Base-by-base conservation (phyloP, 2,329 filamentous ascomycete genomes). In the Parastagonospora nodorum region DNA sequence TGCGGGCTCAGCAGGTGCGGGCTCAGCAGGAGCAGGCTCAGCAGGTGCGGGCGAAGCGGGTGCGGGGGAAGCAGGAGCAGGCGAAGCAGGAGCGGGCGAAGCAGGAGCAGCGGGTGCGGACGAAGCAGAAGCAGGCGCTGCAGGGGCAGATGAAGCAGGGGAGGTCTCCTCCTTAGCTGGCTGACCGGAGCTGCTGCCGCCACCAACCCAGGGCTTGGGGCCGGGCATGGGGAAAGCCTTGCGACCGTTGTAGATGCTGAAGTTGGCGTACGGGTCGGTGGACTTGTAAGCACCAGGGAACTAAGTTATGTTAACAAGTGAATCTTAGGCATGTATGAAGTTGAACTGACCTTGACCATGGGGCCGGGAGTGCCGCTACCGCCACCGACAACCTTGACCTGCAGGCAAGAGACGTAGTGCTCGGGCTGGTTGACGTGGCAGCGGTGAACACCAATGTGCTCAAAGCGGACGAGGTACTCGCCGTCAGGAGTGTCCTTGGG, bases 371-470 rank as follows among this genome's bases (percentile, higher is more conserved):
- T 64, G 44, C 66, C 71, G 30, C 49, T 59, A 14, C 71, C 71
- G 11, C 65, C 61, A 8, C 69, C 70, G 11, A 63, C 66, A 46
- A 78, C 69, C 57, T 74, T 71, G 50, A 79, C 54, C 63, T 79
- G 76, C 0, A 72, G 72, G 58, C 77, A 78, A 2, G 50, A 44
- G 37, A 53, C 60, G 51, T 78, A 79, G 59, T 78, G 77, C 62
- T 78, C 68, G 9, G 70, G 65, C 40, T 69, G 61, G 15, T 59
- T 58, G 16, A 51, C 54, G 24, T 50, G 59, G 33, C 68, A 72
- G 42, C 71, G 68, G 55, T 77, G 75, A 14, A 78, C 57, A 31
- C 64, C 76, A 42, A 79, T 74, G 48, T 78, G 76, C 63, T 79
- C 75, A 15, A 71, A 60, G 12, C 76, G 69, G 16, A 78, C 57